Conservation (phyloP, 257 asterid species). For the Rubia yunnanensis region DNA sequence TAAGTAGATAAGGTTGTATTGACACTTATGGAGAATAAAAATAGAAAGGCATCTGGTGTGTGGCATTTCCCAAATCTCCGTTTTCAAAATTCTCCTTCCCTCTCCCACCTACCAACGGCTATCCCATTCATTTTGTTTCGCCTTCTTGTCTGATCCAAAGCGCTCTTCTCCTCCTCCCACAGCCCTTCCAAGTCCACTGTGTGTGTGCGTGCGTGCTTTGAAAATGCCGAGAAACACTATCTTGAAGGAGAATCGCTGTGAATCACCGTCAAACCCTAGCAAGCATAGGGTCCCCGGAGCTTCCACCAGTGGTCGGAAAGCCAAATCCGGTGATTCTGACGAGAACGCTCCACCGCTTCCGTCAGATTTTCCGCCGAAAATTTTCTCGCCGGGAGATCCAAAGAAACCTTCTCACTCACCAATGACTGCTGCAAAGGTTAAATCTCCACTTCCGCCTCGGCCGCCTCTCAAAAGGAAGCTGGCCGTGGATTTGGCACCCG, state of each 20-base stretch:
- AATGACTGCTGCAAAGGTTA: constrained; percentile 28
- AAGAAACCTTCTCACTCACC: constrained; percentile 13
- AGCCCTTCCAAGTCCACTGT: neutral
- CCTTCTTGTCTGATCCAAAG: constrained; percentile 16
- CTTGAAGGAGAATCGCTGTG: constrained; percentile 36
- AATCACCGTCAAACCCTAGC: constrained; percentile 34
- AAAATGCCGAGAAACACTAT: constrained; percentile 47
- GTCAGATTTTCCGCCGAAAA: constrained; percentile 11
- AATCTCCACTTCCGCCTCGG: constrained; percentile 84
- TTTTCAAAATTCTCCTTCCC: constrained; percentile 9
- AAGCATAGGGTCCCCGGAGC: constrained; percentile 19
- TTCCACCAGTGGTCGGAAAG: constrained; percentile 34
- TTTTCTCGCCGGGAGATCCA: constrained; percentile 22
- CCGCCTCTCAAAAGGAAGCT: constrained; percentile 90
- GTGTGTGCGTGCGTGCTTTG: constrained; percentile 1
- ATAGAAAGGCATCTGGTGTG: neutral
- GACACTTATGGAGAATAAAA: too few relatives aligned
- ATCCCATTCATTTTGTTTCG: constrained; percentile 15
- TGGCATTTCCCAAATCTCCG: neutral
- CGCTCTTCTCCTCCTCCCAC: neutral
- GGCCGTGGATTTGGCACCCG: constrained; percentile 39
- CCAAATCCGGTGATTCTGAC: constrained; percentile 36
- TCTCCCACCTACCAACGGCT: constrained; percentile 21
- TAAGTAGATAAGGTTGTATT: too few relatives aligned
- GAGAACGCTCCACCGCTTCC: constrained; percentile 69